Evolutionary conservation across 2,329 filamentous ascomycete species (phyloP).

Genomic region (Colletotrichum navitas): DNA sequence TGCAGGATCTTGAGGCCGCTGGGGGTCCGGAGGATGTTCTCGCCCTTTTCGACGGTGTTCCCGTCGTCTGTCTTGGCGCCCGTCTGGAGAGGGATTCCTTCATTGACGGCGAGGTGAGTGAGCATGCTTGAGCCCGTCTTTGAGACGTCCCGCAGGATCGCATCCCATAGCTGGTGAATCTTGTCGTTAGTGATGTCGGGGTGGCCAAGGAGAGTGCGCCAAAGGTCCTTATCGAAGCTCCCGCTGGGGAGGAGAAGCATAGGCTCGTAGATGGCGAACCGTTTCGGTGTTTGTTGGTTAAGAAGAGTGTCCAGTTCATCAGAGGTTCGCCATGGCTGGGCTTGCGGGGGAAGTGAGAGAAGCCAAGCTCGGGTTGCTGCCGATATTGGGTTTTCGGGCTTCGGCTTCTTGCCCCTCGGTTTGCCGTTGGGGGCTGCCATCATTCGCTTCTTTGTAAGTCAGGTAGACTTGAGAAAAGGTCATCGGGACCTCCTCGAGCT

Average conservation of each 20-base stretch:
- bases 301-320: constrained; percentile 50
- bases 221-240: constrained; percentile 62
- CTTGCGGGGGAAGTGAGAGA: constrained; percentile 43
- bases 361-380: constrained; percentile 54
- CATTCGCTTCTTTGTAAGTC: neutral
- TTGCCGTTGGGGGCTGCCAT: constrained; percentile 39
- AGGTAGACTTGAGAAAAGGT: neutral
- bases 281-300: constrained; percentile 61
- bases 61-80: neutral
- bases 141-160: constrained; percentile 62
- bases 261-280: constrained; percentile 72
- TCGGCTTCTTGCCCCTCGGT: constrained; percentile 43
- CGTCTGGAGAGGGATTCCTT: constrained; percentile 67
- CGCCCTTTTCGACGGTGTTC: constrained; percentile 46
- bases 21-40: constrained; percentile 82
- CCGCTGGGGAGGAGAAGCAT: constrained; percentile 72
- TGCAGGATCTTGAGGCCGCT: constrained; percentile 76
- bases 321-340: constrained; percentile 23
- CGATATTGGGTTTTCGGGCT: constrained; percentile 53
- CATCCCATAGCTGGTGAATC: constrained; percentile 58
- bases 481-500: neutral
- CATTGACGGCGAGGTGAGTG: constrained; percentile 72
- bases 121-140: constrained; percentile 55
- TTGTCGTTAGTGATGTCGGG: constrained; percentile 44
- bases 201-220: constrained; percentile 54